Conservation (phyloP, 768 basidiomycete species). For the Sutorius australiensis region DNA sequence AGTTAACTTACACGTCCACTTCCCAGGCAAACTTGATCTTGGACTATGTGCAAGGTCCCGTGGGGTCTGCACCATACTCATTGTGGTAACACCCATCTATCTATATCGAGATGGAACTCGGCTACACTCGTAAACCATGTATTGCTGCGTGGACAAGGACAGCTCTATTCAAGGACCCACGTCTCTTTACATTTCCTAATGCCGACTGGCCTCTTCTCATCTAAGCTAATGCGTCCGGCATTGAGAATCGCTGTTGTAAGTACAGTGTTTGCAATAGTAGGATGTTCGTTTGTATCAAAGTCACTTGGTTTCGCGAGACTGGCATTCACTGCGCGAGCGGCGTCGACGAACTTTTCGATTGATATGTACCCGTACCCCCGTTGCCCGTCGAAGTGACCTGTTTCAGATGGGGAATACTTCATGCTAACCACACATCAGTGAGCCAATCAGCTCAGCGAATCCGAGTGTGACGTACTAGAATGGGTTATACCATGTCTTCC, state of each 20-base stretch:
- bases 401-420: slow-evolving; percentile 92
- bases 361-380: slow-evolving; percentile 90
- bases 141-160: slow-evolving; percentile 7
- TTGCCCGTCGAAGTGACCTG: slow-evolving; percentile 92
- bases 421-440: slow-evolving; percentile 49
- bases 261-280: slow-evolving; percentile 87
- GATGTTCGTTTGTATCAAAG: slow-evolving; percentile 76
- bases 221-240: slow-evolving; percentile 84
- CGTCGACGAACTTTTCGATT: slow-evolving; percentile 90
- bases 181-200: slow-evolving; percentile 63
- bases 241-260: slow-evolving; percentile 85
- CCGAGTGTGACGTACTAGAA: slow-evolving; percentile 68
- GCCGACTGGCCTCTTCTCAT: slow-evolving; percentile 81
- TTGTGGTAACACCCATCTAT: neutral
- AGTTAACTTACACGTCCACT: neutral
- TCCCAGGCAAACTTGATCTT: neutral
- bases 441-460: neutral
- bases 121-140: slow-evolving; percentile 6
- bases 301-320: slow-evolving; percentile 60
- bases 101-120: neutral
- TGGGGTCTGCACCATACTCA: neutral
- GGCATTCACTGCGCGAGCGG: slow-evolving; percentile 73
- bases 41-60: neutral
- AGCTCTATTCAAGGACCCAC: slow-evolving; percentile 64
- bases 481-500: slow-evolving; percentile 85